Evolutionary conservation across 345 rosid species (phyloP).

Genomic region (Gossypium turneri): DNA sequence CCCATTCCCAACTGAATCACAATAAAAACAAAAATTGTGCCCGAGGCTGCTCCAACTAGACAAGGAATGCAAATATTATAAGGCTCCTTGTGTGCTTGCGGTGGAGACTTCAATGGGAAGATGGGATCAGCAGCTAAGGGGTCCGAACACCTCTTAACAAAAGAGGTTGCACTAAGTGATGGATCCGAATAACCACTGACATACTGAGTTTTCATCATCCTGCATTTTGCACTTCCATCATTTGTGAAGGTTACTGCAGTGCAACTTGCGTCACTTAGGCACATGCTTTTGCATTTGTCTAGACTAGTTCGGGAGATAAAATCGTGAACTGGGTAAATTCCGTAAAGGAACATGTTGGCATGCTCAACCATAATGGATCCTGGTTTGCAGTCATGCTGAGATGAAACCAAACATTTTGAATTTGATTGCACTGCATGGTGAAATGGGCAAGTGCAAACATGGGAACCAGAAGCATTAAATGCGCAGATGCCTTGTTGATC

Average conservation of each 20-base stretch:
- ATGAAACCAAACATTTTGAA: conserved; percentile 48
- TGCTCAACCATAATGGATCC: conserved; percentile 40
- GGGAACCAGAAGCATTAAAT: conserved; percentile 43
- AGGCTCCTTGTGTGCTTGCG: conserved; percentile 23
- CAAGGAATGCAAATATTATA: conserved; percentile 48
- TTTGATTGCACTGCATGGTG: conserved; percentile 23
- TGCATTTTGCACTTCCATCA: conserved; percentile 51
- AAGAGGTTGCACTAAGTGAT: conserved; percentile 54
- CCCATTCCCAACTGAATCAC: conserved; percentile 48
- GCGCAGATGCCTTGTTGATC: conserved; percentile 57
- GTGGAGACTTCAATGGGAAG: conserved; percentile 18
- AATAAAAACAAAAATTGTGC: conserved; percentile 41
- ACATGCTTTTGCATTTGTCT: conserved; percentile 46
- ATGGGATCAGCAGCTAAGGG: conserved; percentile 64
- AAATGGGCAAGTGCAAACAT: conserved; percentile 55
- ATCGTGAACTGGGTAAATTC: conserved; percentile 64
- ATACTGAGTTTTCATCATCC: conserved; percentile 41
- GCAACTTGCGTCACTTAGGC: conserved; percentile 45
- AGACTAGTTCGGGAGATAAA: conserved; percentile 36
- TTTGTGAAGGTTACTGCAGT: conserved; percentile 60
- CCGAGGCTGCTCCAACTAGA: conserved; percentile 52
- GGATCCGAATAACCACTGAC: conserved; percentile 65
- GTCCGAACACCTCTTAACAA: conserved; percentile 60
- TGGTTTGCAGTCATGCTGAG: conserved; percentile 37
- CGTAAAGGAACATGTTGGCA: conserved; percentile 52